Evolutionary conservation across 2,329 filamentous ascomycete genomes (phyloP).

Genomic region (Drechslera avenae): DNA sequence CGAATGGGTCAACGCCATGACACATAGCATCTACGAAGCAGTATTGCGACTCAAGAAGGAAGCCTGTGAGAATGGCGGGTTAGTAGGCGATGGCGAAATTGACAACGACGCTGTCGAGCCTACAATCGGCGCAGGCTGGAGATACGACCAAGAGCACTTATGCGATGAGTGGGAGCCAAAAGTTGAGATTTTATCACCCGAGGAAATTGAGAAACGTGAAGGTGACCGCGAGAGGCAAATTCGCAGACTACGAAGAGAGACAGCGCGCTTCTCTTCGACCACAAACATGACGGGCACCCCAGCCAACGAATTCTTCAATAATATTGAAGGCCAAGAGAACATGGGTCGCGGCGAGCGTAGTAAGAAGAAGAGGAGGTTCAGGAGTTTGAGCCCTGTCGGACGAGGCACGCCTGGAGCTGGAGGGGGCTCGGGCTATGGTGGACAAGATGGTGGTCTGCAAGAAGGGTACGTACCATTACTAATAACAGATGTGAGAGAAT

Average conservation of each 20-base stretch:
- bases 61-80: constrained; percentile 86
- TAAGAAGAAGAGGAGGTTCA: constrained; percentile 93
- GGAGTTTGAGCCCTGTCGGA: constrained; percentile 82
- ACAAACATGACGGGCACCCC: constrained; percentile 78
- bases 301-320: constrained; percentile 64
- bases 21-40: constrained; percentile 96
- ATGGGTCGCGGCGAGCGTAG: constrained; percentile 91
- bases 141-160: constrained; percentile 90
- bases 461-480: constrained; percentile 41
- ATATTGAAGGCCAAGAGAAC: constrained; percentile 65
- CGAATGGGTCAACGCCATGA: constrained; percentile 93
- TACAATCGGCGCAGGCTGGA: constrained; percentile 85
- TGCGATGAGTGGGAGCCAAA: constrained; percentile 62
- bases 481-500: constrained; percentile 1
- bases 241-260: constrained; percentile 83
- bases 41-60: constrained; percentile 94
- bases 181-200: constrained; percentile 73
- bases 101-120: constrained; percentile 83
- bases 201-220: constrained; percentile 97
- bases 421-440: constrained; percentile 66
- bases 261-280: constrained; percentile 87
- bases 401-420: constrained; percentile 78
- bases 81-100: constrained; percentile 76
- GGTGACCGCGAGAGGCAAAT: constrained; percentile 92
- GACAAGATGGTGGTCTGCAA: constrained; percentile 64